Conservation (phyloP, 2,329 filamentous ascomycete genomes). For the Fusarium temperatum region DNA sequence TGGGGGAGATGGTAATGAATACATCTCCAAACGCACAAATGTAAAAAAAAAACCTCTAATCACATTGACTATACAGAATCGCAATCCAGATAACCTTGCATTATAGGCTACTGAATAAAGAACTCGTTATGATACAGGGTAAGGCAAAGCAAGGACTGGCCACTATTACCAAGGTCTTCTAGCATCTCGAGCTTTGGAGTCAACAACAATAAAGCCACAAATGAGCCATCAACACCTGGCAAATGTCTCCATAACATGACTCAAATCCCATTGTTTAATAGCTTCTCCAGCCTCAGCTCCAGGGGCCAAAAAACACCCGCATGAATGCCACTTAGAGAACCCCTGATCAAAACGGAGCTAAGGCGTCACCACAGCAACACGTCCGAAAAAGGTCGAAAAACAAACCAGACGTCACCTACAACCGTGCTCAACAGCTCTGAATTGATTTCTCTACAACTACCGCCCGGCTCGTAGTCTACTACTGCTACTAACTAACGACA, state of each 20-base stretch:
- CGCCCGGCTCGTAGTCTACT: constrained; percentile 1
- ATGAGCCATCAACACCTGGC: neutral
- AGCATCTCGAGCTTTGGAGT: neutral
- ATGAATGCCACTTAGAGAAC: constrained; percentile 1
- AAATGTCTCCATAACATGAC: neutral
- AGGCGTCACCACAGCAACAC: constrained; percentile 38
- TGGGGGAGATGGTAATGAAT: fast-evolving
- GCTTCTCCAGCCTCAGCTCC: neutral
- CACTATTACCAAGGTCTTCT: neutral
- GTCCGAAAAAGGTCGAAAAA: constrained; percentile 23
- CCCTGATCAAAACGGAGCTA: constrained; percentile 17
- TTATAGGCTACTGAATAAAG: no score
- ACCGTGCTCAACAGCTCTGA: constrained; percentile 24
- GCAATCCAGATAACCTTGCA: fast-evolving
- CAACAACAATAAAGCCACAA: neutral
- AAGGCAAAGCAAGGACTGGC: neutral
- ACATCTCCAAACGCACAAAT: fast-evolving
- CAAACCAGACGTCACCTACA: constrained; percentile 41
- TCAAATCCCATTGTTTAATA: neutral
- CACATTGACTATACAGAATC: fast-evolving
- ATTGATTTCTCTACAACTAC: constrained; percentile 14
- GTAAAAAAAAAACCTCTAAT: fast-evolving
- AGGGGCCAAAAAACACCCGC: constrained; percentile 8
- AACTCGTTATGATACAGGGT: neutral
- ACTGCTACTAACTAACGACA: constrained; percentile 20